Evolutionary conservation across 768 basidiomycete species (phyloP).

Genomic region (Russula griseocarnosa): DNA sequence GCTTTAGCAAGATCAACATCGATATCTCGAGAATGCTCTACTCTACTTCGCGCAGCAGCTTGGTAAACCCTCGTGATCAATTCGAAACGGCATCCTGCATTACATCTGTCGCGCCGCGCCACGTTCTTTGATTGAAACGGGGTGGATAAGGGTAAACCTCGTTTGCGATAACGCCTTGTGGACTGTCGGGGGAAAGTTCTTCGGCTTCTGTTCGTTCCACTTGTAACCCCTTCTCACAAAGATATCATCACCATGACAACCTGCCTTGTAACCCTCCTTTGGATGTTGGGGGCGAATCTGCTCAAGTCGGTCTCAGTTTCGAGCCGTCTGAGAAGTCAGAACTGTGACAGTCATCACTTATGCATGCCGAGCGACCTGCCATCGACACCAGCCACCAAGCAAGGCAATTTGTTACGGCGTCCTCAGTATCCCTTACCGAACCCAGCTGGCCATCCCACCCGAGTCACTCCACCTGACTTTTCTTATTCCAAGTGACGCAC

Average conservation of each 20-base stretch:
- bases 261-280: background rate
- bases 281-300: background rate
- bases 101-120: background rate
- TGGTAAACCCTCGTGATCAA: background rate
- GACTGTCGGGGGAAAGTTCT: background rate
- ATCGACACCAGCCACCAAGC: background rate
- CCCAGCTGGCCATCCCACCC: background rate
- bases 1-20: background rate
- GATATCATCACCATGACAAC: background rate
- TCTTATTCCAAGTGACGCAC: background rate
- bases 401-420: background rate
- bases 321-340: background rate
- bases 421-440: background rate
- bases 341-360: background rate
- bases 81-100: background rate
- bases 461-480: too few species aligned
- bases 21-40: background rate
- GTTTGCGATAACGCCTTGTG: constrained; percentile 2
- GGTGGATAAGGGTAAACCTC: background rate
- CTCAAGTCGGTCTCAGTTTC: background rate
- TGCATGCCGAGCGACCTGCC: background rate
- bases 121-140: background rate
- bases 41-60: too few species aligned
- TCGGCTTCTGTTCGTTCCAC: background rate
- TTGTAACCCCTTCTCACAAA: background rate